Percentiles rank a stretch among this genome's conserved stretches.
phyloP scores from a whole-genome alignment of 1,284 basidiomycete genomes.

The Coniferiporia weirii region DNA sequence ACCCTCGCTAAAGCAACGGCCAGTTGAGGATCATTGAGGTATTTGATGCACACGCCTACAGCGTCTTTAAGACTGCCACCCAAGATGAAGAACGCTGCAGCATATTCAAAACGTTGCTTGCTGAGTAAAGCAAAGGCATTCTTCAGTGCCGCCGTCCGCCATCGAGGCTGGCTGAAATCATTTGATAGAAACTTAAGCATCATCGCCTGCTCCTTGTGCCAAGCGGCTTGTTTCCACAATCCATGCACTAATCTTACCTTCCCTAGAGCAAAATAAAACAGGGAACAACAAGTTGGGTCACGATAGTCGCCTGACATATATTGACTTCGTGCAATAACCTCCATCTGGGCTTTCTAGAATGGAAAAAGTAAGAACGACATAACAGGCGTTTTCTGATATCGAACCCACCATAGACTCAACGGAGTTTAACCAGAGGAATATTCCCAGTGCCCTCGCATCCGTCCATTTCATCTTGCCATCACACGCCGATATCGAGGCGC shows the following conservation, averaged over 20 bases:
- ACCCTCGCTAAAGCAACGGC: constrained; percentile 84
- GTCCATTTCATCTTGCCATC: constrained; percentile 82
- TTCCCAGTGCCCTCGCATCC: constrained; percentile 80
- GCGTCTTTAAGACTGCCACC: constrained; percentile 88
- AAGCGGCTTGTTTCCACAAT: constrained; percentile 92
- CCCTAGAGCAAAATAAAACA: constrained; percentile 93
- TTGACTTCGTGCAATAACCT: constrained; percentile 88
- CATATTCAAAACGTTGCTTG: constrained; percentile 94
- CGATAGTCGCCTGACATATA: constrained; percentile 83
- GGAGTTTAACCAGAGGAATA: constrained; percentile 86
- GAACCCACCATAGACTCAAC: constrained; percentile 62
- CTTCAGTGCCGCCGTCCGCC: constrained; percentile 92
- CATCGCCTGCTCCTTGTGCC: constrained; percentile 84
- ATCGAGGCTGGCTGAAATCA: constrained; percentile 81
- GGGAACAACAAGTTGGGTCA: constrained; percentile 84
- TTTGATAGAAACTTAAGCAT: constrained; percentile 95
- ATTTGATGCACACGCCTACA: constrained; percentile 84
- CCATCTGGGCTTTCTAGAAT: constrained; percentile 70
- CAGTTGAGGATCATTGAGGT: constrained; percentile 86
- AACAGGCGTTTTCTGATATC: constrained; percentile 1
- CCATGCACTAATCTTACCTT: constrained; percentile 91
- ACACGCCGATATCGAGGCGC: constrained; percentile 67
- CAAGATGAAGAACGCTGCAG: constrained; percentile 95
- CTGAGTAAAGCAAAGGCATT: constrained; percentile 93
- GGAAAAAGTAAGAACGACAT: constrained; percentile 3